phyloP scores from a whole-genome alignment of 768 basidiomycete genomes.

The Holtermanniella nyarrowii region DNA sequence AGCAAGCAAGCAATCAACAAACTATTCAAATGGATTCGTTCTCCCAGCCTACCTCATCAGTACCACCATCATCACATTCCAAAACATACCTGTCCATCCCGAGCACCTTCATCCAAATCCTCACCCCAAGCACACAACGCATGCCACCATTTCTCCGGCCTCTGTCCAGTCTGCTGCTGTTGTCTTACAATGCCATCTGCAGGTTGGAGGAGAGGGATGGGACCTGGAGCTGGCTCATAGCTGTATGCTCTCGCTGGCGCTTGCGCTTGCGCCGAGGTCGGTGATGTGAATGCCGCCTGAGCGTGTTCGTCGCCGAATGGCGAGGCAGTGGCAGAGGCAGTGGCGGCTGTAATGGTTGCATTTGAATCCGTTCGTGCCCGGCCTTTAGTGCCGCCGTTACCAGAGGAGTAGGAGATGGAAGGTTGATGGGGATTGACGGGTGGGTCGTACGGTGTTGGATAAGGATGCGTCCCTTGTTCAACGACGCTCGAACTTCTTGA shows the following conservation, averaged over 20 bases:
- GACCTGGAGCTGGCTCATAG: too few species aligned
- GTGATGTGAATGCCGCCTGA: too few species aligned
- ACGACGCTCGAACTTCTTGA: too few species aligned
- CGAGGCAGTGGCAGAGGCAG: background rate
- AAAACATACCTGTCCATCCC: slow-evolving; percentile 19
- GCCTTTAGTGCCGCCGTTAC: background rate
- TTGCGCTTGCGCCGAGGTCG: background rate
- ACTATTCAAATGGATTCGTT: slow-evolving; percentile 41
- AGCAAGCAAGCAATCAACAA: too few species aligned
- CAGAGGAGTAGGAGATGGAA: background rate
- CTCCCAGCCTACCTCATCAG: slow-evolving; percentile 22
- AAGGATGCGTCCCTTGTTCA: too few species aligned
- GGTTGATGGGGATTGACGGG: background rate
- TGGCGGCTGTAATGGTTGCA: background rate
- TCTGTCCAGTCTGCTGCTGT: too few species aligned
- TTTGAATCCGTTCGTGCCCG: background rate
- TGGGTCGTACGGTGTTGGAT: background rate
- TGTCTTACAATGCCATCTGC: too few species aligned
- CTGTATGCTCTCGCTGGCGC: background rate
- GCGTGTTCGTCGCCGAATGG: background rate
- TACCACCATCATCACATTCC: background rate
- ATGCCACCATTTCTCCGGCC: slow-evolving; percentile 39
- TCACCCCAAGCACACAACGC: slow-evolving; percentile 39
- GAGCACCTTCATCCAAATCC: slow-evolving; percentile 36
- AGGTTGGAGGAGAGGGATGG: too few species aligned